Evolutionary conservation across 352 stramenopile genomes (phyloP), one percentile per base, ranked within the genome.

Genomic region (Thalassiosira tumida): DNA sequence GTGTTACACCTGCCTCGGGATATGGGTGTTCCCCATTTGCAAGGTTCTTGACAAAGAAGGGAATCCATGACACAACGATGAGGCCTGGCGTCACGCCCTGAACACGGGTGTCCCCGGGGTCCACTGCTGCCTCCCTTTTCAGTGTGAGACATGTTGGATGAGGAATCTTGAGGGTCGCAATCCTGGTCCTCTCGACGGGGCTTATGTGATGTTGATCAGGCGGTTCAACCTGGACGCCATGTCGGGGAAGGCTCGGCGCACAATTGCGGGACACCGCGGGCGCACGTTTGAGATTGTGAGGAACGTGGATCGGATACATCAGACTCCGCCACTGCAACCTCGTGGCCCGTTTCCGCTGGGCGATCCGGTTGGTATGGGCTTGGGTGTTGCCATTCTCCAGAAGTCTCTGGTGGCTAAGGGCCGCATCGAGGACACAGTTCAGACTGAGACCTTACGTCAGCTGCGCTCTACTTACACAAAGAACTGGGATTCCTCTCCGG

Each of bases 151-250:
- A 7, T 73, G 64, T 41, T 73, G 31, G 64, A 73, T 73, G n/a
- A 38, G 26, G 31, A 77, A 86, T n/a, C n/a, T 93, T 0, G 74
- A 87, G 47, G 33, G 33, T 0, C 29, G 67, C 14, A 0, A 76
- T 17, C 64, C 85, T 35, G 17, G 24, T 40, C 24, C 21, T 78
- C 3, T 31, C n/a, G 92, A 93, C 43, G 33, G 62, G 1, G 37
- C 38, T 2, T 41, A 86, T 33, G 29, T 94, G 0, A 43, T 37
- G 29, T 86, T 24, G 2, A 82, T 95, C 24, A 15, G 65, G 70
- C 17, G 81, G 43, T 79, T 51, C 1, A 94, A 93, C 47, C 59
- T 95, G 43, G 89, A 95, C 70, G 82, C 86, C 21, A 83, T 88
- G 26, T 17, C n/a, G 15, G 82, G 82, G 1, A 65, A 59, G 33